A percentile compares a stretch with the other conserved stretches of the same genome.
These are phyloP conservation scores for Lactifluus echinatus DNA, from an alignment of 768 basidiomycete species.

Conservation along the genomic window DNA sequence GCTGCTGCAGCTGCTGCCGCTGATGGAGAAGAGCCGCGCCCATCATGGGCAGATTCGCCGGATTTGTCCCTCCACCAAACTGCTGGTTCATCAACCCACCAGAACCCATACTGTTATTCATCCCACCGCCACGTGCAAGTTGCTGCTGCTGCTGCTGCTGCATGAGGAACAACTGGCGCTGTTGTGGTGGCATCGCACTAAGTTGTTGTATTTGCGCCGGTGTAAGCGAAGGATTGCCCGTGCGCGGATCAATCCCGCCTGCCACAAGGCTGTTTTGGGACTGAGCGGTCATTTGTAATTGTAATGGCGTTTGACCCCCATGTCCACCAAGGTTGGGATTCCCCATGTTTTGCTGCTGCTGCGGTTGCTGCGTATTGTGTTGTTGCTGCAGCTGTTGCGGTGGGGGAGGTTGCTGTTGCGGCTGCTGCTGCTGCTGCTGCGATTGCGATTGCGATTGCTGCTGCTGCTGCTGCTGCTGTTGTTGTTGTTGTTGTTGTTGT, in stretches of 20 bases:
- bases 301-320: constrained; percentile 4
- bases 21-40: constrained; percentile 6
- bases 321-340: constrained; percentile 10
- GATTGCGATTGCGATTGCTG: constrained; percentile 12
- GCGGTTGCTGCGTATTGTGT: constrained; percentile 26
- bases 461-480: constrained; percentile 7
- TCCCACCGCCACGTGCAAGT: constrained; percentile 2
- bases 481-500: too few species aligned
- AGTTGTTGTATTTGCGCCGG: constrained; percentile 23
- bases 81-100: constrained; percentile 10
- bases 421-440: background rate
- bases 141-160: constrained; percentile 32
- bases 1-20: constrained; percentile 23
- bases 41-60: background rate
- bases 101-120: constrained; percentile 3
- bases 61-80: constrained; percentile 9
- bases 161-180: constrained; percentile 39
- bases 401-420: constrained; percentile 6
- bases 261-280: constrained; percentile 8
- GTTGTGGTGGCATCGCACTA: constrained; percentile 28
- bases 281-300: constrained; percentile 11
- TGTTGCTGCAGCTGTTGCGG: background rate
- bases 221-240: constrained; percentile 23
- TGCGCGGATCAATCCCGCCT: constrained; percentile 19
- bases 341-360: constrained; percentile 21